Percentiles rank a stretch among this genome's conserved stretches.
Evolutionary conservation across 2,329 filamentous ascomycete species (phyloP).

Genomic region (Lasiodiplodia sp.): DNA sequence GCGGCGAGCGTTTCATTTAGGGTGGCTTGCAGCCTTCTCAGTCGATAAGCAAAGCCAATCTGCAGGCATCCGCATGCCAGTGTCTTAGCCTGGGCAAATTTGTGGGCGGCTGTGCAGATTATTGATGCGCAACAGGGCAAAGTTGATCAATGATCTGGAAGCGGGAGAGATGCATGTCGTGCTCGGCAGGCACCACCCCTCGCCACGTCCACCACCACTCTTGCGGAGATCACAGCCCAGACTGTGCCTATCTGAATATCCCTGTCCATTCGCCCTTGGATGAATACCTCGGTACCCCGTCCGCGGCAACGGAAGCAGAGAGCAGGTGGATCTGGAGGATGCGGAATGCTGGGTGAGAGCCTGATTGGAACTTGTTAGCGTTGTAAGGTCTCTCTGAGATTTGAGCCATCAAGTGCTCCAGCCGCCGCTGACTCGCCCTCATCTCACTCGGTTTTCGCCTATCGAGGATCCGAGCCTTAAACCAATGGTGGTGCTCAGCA

Average conservation of each 20-base stretch:
- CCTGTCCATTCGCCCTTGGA: not conserved
- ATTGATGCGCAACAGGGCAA: not conserved
- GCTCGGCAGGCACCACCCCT: not conserved
- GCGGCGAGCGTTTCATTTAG: not conserved
- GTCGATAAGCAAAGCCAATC: not conserved
- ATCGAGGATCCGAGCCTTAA: no score
- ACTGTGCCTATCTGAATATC: not conserved
- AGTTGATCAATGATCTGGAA: not conserved
- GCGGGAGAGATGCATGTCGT: constrained; percentile 2
- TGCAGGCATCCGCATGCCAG: not conserved
- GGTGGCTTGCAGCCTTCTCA: not conserved
- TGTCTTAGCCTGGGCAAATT: not conserved
- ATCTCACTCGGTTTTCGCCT: no score
- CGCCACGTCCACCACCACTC: not conserved
- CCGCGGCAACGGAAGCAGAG: no score
- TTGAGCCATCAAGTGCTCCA: not conserved
- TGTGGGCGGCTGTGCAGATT: not conserved
- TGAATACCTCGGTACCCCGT: no score
- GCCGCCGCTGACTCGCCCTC: not conserved
- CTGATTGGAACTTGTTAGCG: no score
- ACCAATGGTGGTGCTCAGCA: no score
- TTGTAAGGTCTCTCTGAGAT: no score
- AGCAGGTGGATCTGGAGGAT: no score
- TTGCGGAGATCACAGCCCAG: not conserved
- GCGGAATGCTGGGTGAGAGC: no score